Base-by-base conservation (phyloP, 139 green algal genomes). In the Deuterostichococcus epilithicus region DNA sequence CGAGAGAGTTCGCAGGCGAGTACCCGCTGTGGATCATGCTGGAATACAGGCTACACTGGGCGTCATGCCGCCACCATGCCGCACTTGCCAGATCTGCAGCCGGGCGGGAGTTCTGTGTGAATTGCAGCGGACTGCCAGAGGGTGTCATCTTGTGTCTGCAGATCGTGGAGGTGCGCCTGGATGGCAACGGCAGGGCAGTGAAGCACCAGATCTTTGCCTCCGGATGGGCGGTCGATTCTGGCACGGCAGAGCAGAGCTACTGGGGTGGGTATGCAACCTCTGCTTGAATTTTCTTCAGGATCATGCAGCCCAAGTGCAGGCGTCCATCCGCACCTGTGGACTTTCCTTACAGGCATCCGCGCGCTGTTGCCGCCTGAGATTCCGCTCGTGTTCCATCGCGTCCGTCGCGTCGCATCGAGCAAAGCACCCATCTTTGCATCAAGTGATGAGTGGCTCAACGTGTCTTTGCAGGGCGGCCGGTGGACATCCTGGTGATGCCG, bases 401-500 rank as follows among this genome's bases (percentile, higher is more conserved):
- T n/a, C n/a, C 45, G 18, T 60, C 45, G 18, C 45, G 18, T 13
- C 45, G 45, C 45, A 60, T 60, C 18, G 13, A 26, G 45, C 45
- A 13, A 13, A 60, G 18, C 13, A 13, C 45, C 45, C 18, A 60
- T 18, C 18, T 13, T 18, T 18, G 15, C 15, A 60, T 60, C 45
- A 26, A 18, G 15, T 60, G 45, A 13, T 60, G 45, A 18, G 18
- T 60, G 45, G n/a, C n/a, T n/a, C n/a, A n/a, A n/a, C n/a, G n/a
- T n/a, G n/a, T n/a, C 18, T 13, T 69, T 13, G 25, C n/a, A 69
- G 63, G 83, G 13, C 75, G 80, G 3, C 80, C 80, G 0, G 80
- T 84, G 45, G 80, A 82, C 33, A 58, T 88, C n/a, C 66, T 80
- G 28, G 23, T 72, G 44, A 63, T 85, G 63, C 80, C 83, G 5